Evolutionary conservation across 305 asterid genomes (phyloP).

Genomic region (Solanum hybrid): DNA sequence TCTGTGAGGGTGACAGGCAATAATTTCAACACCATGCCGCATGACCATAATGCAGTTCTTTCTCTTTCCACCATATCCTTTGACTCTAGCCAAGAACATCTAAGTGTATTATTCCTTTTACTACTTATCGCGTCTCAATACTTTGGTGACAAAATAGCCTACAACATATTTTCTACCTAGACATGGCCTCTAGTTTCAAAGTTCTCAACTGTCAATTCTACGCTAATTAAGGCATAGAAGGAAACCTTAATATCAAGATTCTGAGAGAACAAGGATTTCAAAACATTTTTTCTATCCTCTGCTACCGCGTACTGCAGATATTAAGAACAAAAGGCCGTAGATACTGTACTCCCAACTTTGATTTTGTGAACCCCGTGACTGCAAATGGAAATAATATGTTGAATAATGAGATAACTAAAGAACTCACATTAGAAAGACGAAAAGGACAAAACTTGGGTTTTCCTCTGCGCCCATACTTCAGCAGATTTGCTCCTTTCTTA

Average conservation of each 20-base stretch:
- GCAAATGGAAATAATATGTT: neutral
- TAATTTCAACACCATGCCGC: neutral
- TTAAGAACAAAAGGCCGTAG: neutral
- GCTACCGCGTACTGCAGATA: neutral
- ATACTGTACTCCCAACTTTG: neutral
- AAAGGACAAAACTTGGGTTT: constrained; percentile 93
- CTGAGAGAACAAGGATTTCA: neutral
- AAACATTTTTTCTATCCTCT: neutral
- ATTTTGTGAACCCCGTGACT: neutral
- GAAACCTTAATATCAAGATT: neutral
- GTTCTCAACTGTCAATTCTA: neutral
- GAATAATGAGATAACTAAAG: neutral
- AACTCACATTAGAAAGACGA: constrained; percentile 74
- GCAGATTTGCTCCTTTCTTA: constrained; percentile 83
- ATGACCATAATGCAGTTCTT: neutral
- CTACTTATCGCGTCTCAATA: neutral
- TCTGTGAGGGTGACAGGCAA: neutral
- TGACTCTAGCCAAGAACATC: neutral
- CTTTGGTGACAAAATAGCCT: neutral
- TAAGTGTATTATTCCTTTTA: neutral
- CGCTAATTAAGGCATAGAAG: neutral
- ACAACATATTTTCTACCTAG: neutral
- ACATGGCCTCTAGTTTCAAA: neutral
- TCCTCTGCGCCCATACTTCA: constrained; percentile 91
- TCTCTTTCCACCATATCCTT: neutral